These are phyloP conservation scores for Arthrobotrys pseudoclavata DNA, from an alignment of 2,329 filamentous ascomycete genomes.

Conservation along the genomic window DNA sequence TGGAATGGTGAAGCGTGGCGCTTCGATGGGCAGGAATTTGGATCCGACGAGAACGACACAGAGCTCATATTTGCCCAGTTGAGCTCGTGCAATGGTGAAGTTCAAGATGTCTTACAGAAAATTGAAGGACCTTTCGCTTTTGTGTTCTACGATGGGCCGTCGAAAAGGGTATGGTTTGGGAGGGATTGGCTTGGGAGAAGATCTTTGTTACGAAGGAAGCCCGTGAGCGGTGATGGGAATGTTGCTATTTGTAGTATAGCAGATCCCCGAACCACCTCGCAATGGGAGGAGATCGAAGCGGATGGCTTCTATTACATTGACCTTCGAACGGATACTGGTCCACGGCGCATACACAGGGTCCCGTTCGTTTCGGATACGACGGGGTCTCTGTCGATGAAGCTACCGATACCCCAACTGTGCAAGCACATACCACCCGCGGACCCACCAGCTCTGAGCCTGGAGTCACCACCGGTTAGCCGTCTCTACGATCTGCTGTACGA, in stretches of 20 bases:
- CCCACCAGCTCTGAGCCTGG: constrained; percentile 64
- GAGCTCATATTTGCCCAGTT: constrained; percentile 76
- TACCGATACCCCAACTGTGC: constrained; percentile 49
- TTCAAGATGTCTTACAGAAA: constrained; percentile 72
- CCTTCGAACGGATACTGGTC: constrained; percentile 66
- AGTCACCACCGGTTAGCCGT: constrained; percentile 70
- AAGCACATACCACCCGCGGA: constrained; percentile 34
- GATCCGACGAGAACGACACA: constrained; percentile 79
- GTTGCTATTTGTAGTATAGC: constrained; percentile 62
- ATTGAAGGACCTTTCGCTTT: constrained; percentile 91
- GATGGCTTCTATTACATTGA: constrained; percentile 82
- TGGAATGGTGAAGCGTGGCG: constrained; percentile 99
- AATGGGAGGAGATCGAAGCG: constrained; percentile 85
- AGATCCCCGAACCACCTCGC: constrained; percentile 74
- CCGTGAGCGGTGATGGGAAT: constrained; percentile 61
- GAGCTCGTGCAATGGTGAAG: constrained; percentile 64
- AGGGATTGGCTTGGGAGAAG: constrained; percentile 88
- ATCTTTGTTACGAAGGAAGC: constrained; percentile 77
- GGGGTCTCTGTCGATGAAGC: constrained; percentile 43
- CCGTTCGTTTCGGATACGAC: constrained; percentile 36
- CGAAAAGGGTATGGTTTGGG: constrained; percentile 79
- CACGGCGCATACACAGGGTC: neutral
- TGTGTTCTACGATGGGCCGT: constrained; percentile 79
- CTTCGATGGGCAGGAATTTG: constrained; percentile 72
- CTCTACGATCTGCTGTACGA: constrained; percentile 72